Conservation (phyloP, 2,329 filamentous ascomycete species). For the Alternaria gansuensis region DNA sequence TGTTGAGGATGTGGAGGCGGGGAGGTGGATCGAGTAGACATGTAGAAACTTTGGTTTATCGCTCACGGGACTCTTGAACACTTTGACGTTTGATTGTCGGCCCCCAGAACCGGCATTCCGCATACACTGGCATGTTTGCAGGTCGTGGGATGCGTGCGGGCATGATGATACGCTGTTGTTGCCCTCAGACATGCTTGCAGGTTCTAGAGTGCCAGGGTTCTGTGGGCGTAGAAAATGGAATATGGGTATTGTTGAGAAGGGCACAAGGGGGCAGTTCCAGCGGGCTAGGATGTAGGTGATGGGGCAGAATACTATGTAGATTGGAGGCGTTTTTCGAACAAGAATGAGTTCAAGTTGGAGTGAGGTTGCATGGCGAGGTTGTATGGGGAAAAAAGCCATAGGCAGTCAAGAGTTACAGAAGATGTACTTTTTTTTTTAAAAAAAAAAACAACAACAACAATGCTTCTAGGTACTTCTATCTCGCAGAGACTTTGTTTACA, state of each 20-base stretch:
- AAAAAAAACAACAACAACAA: too few relatives aligned
- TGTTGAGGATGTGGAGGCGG: not conserved
- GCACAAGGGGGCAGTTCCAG: constrained; percentile 37
- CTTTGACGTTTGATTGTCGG: constrained; percentile 64
- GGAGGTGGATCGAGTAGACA: not conserved
- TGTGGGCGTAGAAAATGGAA: constrained; percentile 37
- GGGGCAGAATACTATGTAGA: constrained; percentile 36
- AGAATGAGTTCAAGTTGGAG: constrained; percentile 31
- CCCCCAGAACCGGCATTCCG: constrained; percentile 72
- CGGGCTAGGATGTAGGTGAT: constrained; percentile 40
- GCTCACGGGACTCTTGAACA: constrained; percentile 59
- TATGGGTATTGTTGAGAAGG: constrained; percentile 44
- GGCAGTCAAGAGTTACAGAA: not conserved
- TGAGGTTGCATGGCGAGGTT: constrained; percentile 15
- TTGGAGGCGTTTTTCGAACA: constrained; percentile 45
- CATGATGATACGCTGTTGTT: constrained; percentile 72
- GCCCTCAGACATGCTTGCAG: constrained; percentile 59
- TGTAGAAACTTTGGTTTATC: constrained; percentile 61
- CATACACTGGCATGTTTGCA: constrained; percentile 66
- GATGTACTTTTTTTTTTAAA: too few relatives aligned
- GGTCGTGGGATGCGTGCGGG: constrained; percentile 68
- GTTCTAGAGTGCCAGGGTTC: constrained; percentile 15
- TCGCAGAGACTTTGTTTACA: not conserved
- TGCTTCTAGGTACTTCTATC: not conserved
- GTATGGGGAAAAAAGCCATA: not conserved